Base-by-base conservation (phyloP, 2,329 filamentous ascomycete genomes). In the Ploettnerulaceae sp. region DNA sequence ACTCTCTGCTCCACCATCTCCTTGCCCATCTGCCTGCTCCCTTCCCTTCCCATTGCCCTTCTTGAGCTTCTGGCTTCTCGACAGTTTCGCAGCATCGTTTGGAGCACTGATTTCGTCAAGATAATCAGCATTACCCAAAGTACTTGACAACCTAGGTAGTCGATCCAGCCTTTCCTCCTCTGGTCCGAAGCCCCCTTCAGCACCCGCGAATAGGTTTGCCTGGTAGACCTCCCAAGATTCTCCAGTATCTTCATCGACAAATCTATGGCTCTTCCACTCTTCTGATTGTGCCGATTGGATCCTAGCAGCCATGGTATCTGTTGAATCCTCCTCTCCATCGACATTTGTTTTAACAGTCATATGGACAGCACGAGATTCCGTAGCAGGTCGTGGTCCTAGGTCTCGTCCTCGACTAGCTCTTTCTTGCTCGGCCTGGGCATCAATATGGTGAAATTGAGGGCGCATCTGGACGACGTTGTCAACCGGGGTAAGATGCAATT, bases 401-500 rank as follows among this genome's bases (percentile, higher is more conserved):
- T 72, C 58, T 57, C 67, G 60, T 57, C 67, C 51, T 66, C 69
- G 40, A 56, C 66, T 6, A 73, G 73, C 47, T 29, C 55, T 56
- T 64, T 68, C 43, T 67, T 87, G 76, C 59, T 96, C 89, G 36
- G 83, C 74, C 35, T 81, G 69, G 3, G 93, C 91, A 67, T 97
- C 93, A 57, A 97, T 75, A 68, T 97, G 89, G 67, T 95, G 89
- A 51, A 95, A 85, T 61, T 96, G 88, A 0, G 93, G 89, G 3
- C 90, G 86, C 61, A 98, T 81, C 63, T 95, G 88, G 32, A 95
- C 86, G 34, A 95, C 79, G 2, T 87, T 84, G 31, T 84, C 81
- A 35, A 94, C 79, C 18, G 86, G 86, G 1, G 89, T 94, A 29
- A 97, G 79, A 68, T 96, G 89, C 7, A 96, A 72, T 62, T 94